Evolutionary conservation across 2,329 filamentous ascomycete genomes (phyloP), one percentile per base, ranked within the genome.

Genomic region (Tetracladium maxilliforme): DNA sequence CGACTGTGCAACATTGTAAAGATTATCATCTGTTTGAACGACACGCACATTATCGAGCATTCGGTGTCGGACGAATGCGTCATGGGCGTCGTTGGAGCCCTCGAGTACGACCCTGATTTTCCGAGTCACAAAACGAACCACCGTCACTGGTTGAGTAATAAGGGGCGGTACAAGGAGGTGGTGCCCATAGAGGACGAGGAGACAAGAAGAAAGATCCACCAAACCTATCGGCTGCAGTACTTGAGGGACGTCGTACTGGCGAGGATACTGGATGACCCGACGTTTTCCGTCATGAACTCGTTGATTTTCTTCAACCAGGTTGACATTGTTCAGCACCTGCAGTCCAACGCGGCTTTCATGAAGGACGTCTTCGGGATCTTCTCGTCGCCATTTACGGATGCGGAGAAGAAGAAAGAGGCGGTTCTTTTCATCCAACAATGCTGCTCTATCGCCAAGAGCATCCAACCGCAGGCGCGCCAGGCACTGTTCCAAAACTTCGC

Each of bases 291-390:
- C 14, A 72, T 98, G 35, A 98, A 95, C 53, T 93, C 84, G 25
- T 67, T 95, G 39, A 98, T 98, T 38, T 98, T 94, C 58, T 98
- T 92, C 63, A 90, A 95, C 54, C 90, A 98, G 55, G 86, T 95
- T 40, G 90, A 95, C 44, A 94, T 98, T 44, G 78, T 98, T 24
- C 81, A 87, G 43, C 82, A 95, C 51, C 63, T 98, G n/a, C 86
- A 94, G 49, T 64, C 63, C 14, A 93, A 93, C 40, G 59, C 59
- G 1, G 53, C 55, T 3, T 94, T 93, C 42, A 56, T 95, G 15
- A 74, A 72, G 36, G 82, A 94, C 33, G 64, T 95, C 4, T 98
- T 95, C 47, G 66, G 68, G 27, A 83, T 95, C 33, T 94, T 95
- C 43, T 68, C 64, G 12, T 57, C 70, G 0, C 59, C 71, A 14